phyloP scores from a whole-genome alignment of 352 stramenopile species.

The Aphanomyces astaci region DNA sequence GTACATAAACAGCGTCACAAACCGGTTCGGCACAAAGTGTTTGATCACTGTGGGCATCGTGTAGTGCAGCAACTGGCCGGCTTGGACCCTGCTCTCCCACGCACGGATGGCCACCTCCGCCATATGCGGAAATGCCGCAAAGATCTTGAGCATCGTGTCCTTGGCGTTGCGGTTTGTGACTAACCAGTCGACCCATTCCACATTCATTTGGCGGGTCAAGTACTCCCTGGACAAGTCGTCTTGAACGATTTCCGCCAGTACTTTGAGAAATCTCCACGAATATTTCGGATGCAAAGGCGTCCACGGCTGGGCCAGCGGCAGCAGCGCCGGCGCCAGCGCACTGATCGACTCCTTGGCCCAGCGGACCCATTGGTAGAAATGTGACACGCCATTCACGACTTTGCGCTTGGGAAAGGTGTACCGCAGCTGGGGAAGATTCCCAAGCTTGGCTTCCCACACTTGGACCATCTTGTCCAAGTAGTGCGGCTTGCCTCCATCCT shows the following conservation, averaged over 20 bases:
- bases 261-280: conserved; percentile 53
- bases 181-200: conserved; percentile 71
- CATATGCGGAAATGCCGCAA: conserved; percentile 51
- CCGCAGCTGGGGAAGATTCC: conserved; percentile 33
- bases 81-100: conserved; percentile 48
- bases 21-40: conserved; percentile 89
- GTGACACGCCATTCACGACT: conserved; percentile 44
- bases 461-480: conserved; percentile 53
- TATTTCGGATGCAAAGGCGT: conserved; percentile 58
- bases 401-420: conserved; percentile 65
- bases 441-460: conserved; percentile 55
- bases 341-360: conserved; percentile 74
- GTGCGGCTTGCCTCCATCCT: conserved; percentile 34
- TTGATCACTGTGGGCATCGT: conserved; percentile 53
- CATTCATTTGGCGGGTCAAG: conserved; percentile 48
- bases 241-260: conserved; percentile 48
- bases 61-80: conserved; percentile 36
- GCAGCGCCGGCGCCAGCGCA: conserved; percentile 44
- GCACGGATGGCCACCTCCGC: conserved; percentile 57
- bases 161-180: conserved; percentile 47
- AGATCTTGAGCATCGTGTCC: conserved; percentile 55
- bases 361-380: conserved; percentile 69
- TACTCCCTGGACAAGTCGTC: conserved; percentile 54
- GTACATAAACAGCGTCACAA: conserved; percentile 96
- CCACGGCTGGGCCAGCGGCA: conserved; percentile 32